phyloP scores from a whole-genome alignment of 768 basidiomycete species.

The Lactarius deliciosus region DNA sequence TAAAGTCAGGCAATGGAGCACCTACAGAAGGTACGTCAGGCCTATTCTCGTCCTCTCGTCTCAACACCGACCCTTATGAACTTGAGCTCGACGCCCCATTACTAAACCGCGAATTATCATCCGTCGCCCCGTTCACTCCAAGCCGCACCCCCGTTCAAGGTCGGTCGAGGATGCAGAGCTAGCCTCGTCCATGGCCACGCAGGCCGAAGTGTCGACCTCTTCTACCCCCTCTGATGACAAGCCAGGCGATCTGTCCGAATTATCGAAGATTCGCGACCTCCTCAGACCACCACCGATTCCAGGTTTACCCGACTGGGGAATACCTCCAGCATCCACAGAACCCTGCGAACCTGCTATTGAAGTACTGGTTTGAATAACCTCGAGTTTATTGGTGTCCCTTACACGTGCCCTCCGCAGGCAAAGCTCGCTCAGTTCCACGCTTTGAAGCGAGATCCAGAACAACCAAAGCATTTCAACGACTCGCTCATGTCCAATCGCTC shows the following conservation, averaged over 20 bases:
- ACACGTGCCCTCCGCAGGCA: conserved; percentile 44
- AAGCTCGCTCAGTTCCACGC: conserved; percentile 79
- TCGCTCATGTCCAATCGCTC: conserved; percentile 89
- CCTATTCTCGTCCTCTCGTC: neutral
- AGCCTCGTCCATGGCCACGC: conserved; percentile 4
- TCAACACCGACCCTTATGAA: neutral
- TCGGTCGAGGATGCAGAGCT: conserved; percentile 18
- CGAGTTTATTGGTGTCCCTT: neutral
- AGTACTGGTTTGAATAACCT: conserved; percentile 40
- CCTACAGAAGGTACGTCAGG: conserved; percentile 23
- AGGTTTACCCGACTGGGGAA: conserved; percentile 72
- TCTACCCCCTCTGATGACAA: conserved; percentile 19
- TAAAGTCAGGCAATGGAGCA: conserved; percentile 22
- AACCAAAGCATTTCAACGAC: conserved; percentile 92
- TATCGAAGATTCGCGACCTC: conserved; percentile 52
- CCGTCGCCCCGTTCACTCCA: conserved; percentile 25
- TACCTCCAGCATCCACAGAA: conserved; percentile 56
- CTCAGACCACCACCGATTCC: conserved; percentile 64
- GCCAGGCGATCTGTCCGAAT: conserved; percentile 37
- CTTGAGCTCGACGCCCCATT: conserved; percentile 15
- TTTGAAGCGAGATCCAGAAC: conserved; percentile 59
- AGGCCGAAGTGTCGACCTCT: conserved; percentile 15
- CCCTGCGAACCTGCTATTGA: conserved; percentile 63
- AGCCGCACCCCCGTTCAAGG: conserved; percentile 27
- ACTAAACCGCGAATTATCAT: conserved; percentile 30